A percentile compares a stretch with the other conserved stretches of the same genome.
Conservation (phyloP, 1,284 basidiomycete genomes). For the Moesziomyces parantarcticus region DNA sequence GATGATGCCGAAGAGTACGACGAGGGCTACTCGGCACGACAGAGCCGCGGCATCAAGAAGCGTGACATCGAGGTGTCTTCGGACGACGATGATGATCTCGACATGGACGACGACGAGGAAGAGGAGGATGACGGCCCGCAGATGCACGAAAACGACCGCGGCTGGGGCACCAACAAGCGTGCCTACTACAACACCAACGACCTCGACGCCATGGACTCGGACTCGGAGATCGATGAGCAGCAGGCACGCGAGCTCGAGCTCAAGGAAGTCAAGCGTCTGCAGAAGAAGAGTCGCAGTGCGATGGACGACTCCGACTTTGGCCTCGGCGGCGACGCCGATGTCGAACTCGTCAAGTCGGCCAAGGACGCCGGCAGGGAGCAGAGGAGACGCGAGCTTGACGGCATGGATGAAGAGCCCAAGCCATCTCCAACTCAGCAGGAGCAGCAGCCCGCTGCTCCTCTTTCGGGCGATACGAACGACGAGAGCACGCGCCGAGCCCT, state of each 20-base stretch:
- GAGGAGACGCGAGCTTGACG: slow-evolving; percentile 55
- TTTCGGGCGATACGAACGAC: slow-evolving; percentile 5
- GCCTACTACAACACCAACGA: slow-evolving; percentile 66
- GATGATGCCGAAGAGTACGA: slow-evolving; percentile 65
- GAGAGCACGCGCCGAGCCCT: slow-evolving; percentile 68
- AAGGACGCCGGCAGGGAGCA: slow-evolving; percentile 54
- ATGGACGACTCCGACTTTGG: slow-evolving; percentile 87
- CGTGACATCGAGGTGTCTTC: slow-evolving; percentile 30
- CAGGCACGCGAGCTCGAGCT: slow-evolving; percentile 76
- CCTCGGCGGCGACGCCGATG: slow-evolving; percentile 73
- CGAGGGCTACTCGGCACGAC: slow-evolving; percentile 15
- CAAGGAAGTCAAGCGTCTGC: slow-evolving; percentile 84
- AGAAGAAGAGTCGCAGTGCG: slow-evolving; percentile 78
- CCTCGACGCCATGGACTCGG: slow-evolving; percentile 61
- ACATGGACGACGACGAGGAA: slow-evolving; percentile 74
- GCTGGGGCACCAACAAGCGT: slow-evolving; percentile 65
- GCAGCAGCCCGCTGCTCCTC: not conserved
- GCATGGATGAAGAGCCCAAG: slow-evolving; percentile 5
- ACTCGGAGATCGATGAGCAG: slow-evolving; percentile 69
- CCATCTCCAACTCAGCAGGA: not conserved
- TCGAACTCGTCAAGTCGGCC: slow-evolving; percentile 42
- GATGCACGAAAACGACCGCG: slow-evolving; percentile 71
- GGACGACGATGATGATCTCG: slow-evolving; percentile 46
- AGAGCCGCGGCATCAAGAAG: slow-evolving; percentile 24
- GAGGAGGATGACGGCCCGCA: slow-evolving; percentile 72